phyloP scores from a whole-genome alignment of 1,284 basidiomycete species.

The Hemileia vastatrix region DNA sequence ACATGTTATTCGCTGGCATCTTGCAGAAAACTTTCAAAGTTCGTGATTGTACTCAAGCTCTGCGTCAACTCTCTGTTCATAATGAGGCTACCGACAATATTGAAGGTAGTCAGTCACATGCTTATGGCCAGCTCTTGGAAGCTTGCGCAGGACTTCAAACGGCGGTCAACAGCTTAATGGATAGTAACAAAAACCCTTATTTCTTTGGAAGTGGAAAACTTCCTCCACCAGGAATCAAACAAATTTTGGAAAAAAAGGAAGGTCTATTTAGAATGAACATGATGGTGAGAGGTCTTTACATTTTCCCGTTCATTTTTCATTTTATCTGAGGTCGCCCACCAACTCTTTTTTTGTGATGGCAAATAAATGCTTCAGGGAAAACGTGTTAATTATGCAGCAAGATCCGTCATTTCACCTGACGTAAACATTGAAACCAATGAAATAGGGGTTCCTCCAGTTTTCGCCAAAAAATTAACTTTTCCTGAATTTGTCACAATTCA shows the following conservation, averaged over 20 bases:
- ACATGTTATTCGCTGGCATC: constrained; percentile 78
- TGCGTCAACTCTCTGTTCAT: constrained; percentile 52
- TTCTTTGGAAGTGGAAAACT: constrained; percentile 74
- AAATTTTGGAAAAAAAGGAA: constrained; percentile 96
- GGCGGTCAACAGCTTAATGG: constrained; percentile 94
- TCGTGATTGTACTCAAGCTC: constrained; percentile 63
- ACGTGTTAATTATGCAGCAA: constrained; percentile 97
- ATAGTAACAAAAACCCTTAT: constrained; percentile 89
- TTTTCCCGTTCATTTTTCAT: constrained; percentile 6
- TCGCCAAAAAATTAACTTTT: constrained; percentile 92
- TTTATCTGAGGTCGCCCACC: constrained; percentile 5
- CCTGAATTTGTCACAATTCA: constrained; percentile 90
- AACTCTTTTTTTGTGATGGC: constrained; percentile 6
- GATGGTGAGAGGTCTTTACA: constrained; percentile 60
- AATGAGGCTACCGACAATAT: constrained; percentile 34
- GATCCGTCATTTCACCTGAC: constrained; percentile 98
- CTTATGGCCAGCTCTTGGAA: constrained; percentile 67
- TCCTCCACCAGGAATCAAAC: constrained; percentile 92
- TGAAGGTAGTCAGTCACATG: constrained; percentile 49
- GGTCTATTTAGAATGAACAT: constrained; percentile 97
- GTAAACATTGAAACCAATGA: constrained; percentile 99
- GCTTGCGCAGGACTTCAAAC: constrained; percentile 79
- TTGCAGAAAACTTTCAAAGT: constrained; percentile 71
- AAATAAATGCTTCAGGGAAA: constrained; percentile 60
- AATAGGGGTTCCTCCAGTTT: constrained; percentile 95